Base-by-base conservation (phyloP, 1,139 yeast species). In the Sugiyamaella grinbergsii region DNA sequence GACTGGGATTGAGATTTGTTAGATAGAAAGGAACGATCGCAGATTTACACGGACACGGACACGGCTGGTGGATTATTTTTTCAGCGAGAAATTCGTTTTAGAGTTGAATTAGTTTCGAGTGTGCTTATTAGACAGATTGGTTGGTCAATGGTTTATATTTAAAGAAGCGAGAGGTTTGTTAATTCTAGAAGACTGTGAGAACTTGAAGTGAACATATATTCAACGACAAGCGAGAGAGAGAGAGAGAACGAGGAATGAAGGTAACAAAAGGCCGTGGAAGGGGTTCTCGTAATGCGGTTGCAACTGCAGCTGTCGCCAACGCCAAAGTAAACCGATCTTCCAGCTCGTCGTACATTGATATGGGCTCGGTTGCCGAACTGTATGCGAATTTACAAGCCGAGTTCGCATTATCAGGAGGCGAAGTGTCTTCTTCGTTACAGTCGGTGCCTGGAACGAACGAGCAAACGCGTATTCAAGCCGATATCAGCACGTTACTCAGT, bases 391-490 rank as follows among this genome's bases (percentile, higher is more conserved):
- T 47, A 11, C 51, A 41, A n/a, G 46, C 51, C 5, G 42, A 31
- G 8, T 47, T 40, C 41, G 44, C 49, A 13, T 16, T 39, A 24
- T 32, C 44, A 11, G 49, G 43, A 15, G 49, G 49, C 8, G 49
- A 45, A 45, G 49, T 45, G 11, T 26, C 45, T n/a, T 34, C 49
- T 15, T 32, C 45, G 13, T 26, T 39, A 33, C 49, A 37, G 28
- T 39, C 49, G n/a, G 47, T 50, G 2, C 53, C 53, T 16, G 40
- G 42, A 19, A 5, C 45, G 3, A 29, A 28, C 15, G 53, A 50
- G 18, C 47, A 41, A 11, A 43, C 45, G 31, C 50, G 47, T 11
- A 40, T 50, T 13, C 53, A 50, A 13, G 47, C 53, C 4, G 53
- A 50, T 31, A 37, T 50, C 11, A 32, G 44, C 8, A 38, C 44